Percentiles rank a stretch among this genome's conserved stretches.
Evolutionary conservation across 805 yeast genomes (phyloP).

Genomic region (Tetrapisispora pingtungensis): DNA sequence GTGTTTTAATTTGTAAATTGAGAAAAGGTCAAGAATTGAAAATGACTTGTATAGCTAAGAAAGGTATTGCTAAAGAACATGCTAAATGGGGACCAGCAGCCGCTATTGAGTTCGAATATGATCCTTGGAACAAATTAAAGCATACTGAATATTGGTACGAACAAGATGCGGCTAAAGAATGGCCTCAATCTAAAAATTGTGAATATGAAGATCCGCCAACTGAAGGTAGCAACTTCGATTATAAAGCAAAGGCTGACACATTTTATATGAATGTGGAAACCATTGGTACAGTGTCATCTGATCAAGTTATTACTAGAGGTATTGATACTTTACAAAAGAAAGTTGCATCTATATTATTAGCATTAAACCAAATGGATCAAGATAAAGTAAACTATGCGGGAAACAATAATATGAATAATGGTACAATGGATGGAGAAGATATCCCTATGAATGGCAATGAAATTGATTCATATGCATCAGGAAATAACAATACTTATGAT

Average conservation of each 20-base stretch:
- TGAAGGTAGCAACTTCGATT: constrained; percentile 79
- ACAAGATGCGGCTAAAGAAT: constrained; percentile 74
- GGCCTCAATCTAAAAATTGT: constrained; percentile 85
- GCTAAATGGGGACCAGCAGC: constrained; percentile 98
- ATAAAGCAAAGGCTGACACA: constrained; percentile 65
- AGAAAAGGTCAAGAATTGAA: constrained; percentile 87
- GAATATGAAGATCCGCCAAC: constrained; percentile 95
- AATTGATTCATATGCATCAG: constrained; percentile 27
- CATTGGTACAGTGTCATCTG: constrained; percentile 79
- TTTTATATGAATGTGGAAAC: constrained; percentile 89
- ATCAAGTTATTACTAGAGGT: constrained; percentile 80
- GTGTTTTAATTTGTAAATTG: constrained; percentile 84
- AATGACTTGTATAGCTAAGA: constrained; percentile 88
- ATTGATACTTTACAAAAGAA: constrained; percentile 80
- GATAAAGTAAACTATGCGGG: constrained; percentile 32
- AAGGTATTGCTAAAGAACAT: constrained; percentile 95
- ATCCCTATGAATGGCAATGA: constrained; percentile 24
- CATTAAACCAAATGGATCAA: constrained; percentile 39
- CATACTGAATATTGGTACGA: constrained; percentile 98
- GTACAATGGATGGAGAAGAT: constrained; percentile 17
- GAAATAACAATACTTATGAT: constrained; percentile 22
- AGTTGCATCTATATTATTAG: constrained; percentile 80
- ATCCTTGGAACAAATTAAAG: constrained; percentile 95
- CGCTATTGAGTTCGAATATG: constrained; percentile 93
- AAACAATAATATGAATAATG: not conserved